Evolutionary conservation across 163 green algal genomes (phyloP).

Genomic region (Chlamydomonas reinhardtii): DNA sequence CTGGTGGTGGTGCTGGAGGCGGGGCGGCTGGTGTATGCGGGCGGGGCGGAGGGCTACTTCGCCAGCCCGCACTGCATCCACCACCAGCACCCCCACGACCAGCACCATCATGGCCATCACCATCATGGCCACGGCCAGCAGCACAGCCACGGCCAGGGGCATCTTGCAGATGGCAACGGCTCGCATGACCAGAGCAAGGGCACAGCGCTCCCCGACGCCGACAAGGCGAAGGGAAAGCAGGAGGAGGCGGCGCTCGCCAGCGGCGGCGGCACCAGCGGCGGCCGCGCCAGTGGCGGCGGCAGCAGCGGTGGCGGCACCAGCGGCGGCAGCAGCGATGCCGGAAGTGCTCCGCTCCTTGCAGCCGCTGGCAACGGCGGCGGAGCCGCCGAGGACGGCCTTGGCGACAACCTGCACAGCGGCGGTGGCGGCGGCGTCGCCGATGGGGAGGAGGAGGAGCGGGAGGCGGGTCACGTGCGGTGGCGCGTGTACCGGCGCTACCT

Average conservation of each 20-base stretch:
- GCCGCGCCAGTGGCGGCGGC: no score
- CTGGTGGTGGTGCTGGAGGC: conserved; percentile 68
- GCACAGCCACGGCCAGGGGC: neutral
- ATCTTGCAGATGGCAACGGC: no score
- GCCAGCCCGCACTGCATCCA: neutral
- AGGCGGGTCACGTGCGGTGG: conserved; percentile 30
- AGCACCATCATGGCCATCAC: neutral
- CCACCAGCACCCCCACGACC: neutral
- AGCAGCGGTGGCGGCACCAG: no score
- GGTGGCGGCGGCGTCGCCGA: neutral
- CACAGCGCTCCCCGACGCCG: no score
- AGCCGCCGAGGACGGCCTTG: neutral
- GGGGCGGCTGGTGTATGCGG: conserved; percentile 46
- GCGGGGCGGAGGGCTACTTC: conserved; percentile 34
- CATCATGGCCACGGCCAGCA: neutral
- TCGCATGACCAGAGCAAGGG: no score
- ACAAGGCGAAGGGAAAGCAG: neutral
- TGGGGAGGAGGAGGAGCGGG: conserved; percentile 30
- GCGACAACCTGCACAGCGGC: no score
- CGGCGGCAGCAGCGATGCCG: neutral
- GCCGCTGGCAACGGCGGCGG: neutral
- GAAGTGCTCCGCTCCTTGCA: neutral
- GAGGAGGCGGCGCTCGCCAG: neutral
- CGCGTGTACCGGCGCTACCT: conserved; percentile 71
- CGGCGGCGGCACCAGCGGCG: no score